Base-by-base conservation (phyloP, 345 rosid species). In the Firmiana major region DNA sequence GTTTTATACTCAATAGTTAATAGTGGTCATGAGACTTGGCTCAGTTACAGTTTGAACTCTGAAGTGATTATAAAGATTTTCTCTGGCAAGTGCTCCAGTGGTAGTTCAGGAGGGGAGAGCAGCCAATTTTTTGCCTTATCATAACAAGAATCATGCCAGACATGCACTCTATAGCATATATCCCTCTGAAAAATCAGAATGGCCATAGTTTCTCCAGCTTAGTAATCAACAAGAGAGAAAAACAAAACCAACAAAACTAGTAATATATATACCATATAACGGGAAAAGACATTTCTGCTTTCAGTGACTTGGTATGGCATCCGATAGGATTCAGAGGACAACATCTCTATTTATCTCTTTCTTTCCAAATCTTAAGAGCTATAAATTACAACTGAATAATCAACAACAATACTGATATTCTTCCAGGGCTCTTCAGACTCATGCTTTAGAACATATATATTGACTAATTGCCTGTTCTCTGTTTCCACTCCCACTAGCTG, bases 351-450 rank as follows among this genome's bases (percentile, higher is more conserved):
- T 16, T 17, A 6, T 51, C 57, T 11, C 16, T 66, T 17, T 42
- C 12, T 22, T 7, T 46, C 15, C 59, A 28, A 48, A 43, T 26
- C 67, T 74, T 43, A 15, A 63, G 63, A 26, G 38, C 26, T 73
- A 38, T 53, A 38, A 40, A 58, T 73, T 40, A 58, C 53, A 74
- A 13, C n/a, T 24, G 19, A 63, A 69, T 16, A 49, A 74, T 43
- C 46, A 59, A 74, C 40, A 81, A 63, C 28, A 42, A 51, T 36
- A 76, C 60, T 13, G 63, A 51, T 58, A 67, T 68, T 7, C 36
- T 53, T 58, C 17, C 11, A n/a, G 10, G 38, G 21, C 12, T 75
- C 45, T 63, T 26, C 21, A 28, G 10, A 26, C 0, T 45, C 7
- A 38, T 4, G 17, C 55, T 71, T 7, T 31, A 63, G 46, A 36